Evolutionary conservation across 2,329 filamentous ascomycete genomes (phyloP), one percentile per base, ranked within the genome.

Genomic region (Colletotrichum paranaense): DNA sequence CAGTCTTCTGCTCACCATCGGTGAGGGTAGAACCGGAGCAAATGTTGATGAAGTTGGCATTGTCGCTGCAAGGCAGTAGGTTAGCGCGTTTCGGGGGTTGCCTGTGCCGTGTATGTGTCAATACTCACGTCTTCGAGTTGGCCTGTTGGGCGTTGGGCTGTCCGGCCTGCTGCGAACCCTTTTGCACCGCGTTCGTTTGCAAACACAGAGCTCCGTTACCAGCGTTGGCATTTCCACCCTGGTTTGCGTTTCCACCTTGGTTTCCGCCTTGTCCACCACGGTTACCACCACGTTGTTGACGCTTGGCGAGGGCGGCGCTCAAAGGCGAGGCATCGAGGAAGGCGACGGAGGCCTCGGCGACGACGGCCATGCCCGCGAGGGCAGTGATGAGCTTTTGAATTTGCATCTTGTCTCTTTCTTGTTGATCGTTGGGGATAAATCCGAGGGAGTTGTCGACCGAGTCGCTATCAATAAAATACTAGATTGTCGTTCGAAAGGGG

Each of bases 41-140:
- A 80, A 91, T 90, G 85, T 91, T 91, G 86, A 91, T 90, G 79
- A 91, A 91, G 83, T 92, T 92, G 83, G 84, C 83, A 22, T 82
- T 74, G 76, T 91, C 89, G 75, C 89, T 91, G 67, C n/a, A 26
- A 24, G 22, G 1, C 5, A 42, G 38, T 16, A 5, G 22, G 52
- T 73, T 49, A 74, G 64, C 26, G 6, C 9, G 7, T 4, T 42
- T 11, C 14, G 14, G 6, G 2, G 28, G 24, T 11, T 16, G 3
- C 19, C 6, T 57, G 24, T 11, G 38, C 14, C 1, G 38, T 0
- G 7, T 8, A 12, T 67, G 38, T 1, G 7, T 8, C 8, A 64
- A 26, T 26, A 79, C 89, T 80, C 78, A 90, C 86, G 87, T 90
- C 16, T 78, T 77, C 7, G 89, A 91, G 49, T 87, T 82, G 35